Evolutionary conservation across 2,329 filamentous ascomycete species (phyloP).

Genomic region (Dothideomycetidae sp.): DNA sequence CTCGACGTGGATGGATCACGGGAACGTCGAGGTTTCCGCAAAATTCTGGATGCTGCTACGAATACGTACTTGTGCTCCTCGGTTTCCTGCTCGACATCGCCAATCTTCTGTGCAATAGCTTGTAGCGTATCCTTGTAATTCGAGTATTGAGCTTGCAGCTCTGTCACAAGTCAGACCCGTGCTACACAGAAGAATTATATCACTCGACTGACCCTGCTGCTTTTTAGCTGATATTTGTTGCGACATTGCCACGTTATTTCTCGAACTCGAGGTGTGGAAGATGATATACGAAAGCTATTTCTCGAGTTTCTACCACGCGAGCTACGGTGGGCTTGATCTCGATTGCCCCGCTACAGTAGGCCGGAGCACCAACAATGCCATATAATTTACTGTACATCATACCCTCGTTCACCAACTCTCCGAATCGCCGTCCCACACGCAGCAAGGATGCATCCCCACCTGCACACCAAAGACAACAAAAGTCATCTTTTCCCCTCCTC

Average conservation of each 20-base stretch:
- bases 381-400: too few species aligned
- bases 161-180: constrained; percentile 31
- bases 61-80: constrained; percentile 85
- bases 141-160: constrained; percentile 66
- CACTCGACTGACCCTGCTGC: constrained; percentile 48
- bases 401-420: too few species aligned
- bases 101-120: constrained; percentile 89
- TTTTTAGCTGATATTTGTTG: constrained; percentile 47
- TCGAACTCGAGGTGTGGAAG: constrained; percentile 7
- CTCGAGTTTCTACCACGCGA: too few species aligned
- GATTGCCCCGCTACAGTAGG: too few species aligned
- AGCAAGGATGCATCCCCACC: constrained; percentile 76
- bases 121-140: constrained; percentile 68
- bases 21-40: neutral
- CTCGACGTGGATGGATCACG: too few species aligned
- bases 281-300: too few species aligned
- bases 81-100: constrained; percentile 90
- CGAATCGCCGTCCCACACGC: neutral
- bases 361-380: too few species aligned
- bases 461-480: constrained; percentile 82
- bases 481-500: constrained; percentile 42
- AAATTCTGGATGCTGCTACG: too few species aligned
- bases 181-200: neutral
- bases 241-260: constrained; percentile 28
- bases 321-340: too few species aligned